A percentile compares a stretch with the other conserved stretches of the same genome.
Conservation (phyloP, 257 asterid species). For the Forsythia suspensa region DNA sequence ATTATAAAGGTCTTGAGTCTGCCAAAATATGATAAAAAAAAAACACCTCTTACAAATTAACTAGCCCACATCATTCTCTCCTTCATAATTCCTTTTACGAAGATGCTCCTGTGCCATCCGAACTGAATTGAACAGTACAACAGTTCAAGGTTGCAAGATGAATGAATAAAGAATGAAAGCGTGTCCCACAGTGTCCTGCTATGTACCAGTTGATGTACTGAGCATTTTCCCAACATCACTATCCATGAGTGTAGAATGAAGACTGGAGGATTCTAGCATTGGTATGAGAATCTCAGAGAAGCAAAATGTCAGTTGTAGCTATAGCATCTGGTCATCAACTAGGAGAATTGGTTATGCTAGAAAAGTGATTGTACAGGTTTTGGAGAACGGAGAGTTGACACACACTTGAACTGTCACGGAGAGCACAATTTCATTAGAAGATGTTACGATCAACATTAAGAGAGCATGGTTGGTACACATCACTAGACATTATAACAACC, state of each 20-base stretch:
- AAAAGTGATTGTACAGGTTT: slow-evolving; percentile 58
- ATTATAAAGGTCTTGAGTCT: slow-evolving; percentile 4
- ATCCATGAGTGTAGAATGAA: neutral
- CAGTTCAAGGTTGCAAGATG: slow-evolving; percentile 41
- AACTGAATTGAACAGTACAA: slow-evolving; percentile 41
- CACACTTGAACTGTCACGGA: slow-evolving; percentile 74
- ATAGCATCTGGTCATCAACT: slow-evolving; percentile 29
- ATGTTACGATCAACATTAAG: neutral
- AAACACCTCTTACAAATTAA: slow-evolving; percentile 25
- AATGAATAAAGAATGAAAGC: slow-evolving; percentile 53
- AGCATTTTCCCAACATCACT: neutral
- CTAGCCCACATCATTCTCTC: slow-evolving; percentile 40
- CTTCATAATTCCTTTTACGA: slow-evolving; percentile 34
- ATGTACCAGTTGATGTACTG: slow-evolving; percentile 30
- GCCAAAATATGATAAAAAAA: neutral
- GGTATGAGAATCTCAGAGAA: slow-evolving; percentile 22
- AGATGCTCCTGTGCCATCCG: slow-evolving; percentile 35
- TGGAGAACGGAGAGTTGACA: slow-evolving; percentile 56
- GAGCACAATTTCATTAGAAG: slow-evolving; percentile 9
- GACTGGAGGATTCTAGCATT: slow-evolving; percentile 7
- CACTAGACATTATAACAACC: neutral
- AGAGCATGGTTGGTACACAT: too few species aligned
- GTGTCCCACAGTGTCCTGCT: slow-evolving; percentile 21
- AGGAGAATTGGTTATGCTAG: slow-evolving; percentile 30
- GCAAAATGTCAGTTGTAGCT: slow-evolving; percentile 31